Evolutionary conservation across 345 rosid genomes (phyloP), one percentile per base, ranked within the genome.

Genomic region (Arabis alpina): DNA sequence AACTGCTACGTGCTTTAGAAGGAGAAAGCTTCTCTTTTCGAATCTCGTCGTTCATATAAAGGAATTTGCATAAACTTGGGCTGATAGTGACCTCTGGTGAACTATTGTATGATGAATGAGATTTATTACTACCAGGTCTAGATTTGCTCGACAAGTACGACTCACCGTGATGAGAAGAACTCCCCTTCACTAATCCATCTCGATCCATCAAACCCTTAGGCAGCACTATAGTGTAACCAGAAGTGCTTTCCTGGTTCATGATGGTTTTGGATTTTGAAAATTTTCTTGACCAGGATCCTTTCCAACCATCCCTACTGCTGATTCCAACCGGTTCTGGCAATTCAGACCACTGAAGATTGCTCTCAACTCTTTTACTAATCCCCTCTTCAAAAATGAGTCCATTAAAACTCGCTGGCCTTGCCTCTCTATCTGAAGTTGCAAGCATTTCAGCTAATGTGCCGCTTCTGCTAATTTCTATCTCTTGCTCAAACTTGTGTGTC

Each of bases 221-320:
- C 25, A 80, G 75, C 61, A 73, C 72, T 81, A 76, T 80, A 48
- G 75, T 75, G 70, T 83, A 86, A 55, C 77, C 71, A 65, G 63
- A 19, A 70, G 76, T 52, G 75, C 73, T 75, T 80, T 85, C 89
- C 36, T 64, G 55, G 34, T 51, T 75, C 55, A 58, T 54, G 71
- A 92, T 77, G 66, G 99, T 88, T 78, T 88, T 83, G 57, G 98
- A 81, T 81, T 92, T 85, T 12, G 89, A 77, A 16, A 81, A 70
- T 48, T 61, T 84, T 44, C 75, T 49, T 13, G 83, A 64, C 32
- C 78, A 64, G 10, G 77, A 80, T 74, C 87, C 91, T 82, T 87
- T 92, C 98, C 97, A 90, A 40, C 98, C 97, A 84, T 92, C 98
- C 76, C 85, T 84, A 63, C 98, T 95, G 84, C 98, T 92, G 65